These are phyloP conservation scores for Dichomitus squalens DNA, from an alignment of 1,284 basidiomycete genomes.

Conservation along the genomic window DNA sequence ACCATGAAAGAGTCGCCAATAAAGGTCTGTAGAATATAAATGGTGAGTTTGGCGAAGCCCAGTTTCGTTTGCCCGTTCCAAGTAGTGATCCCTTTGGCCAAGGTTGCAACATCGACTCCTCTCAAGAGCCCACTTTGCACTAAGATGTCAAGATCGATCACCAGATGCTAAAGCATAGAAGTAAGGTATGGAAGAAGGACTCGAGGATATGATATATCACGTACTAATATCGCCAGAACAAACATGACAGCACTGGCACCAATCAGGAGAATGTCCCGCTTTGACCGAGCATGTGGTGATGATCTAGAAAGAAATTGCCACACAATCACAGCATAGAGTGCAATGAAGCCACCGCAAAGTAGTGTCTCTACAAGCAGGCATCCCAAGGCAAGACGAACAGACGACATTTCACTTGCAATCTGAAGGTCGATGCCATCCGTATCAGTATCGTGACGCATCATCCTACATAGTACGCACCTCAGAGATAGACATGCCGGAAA, in stretches of 20 bases:
- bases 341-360: background rate
- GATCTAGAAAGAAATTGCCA: background rate
- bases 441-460: background rate
- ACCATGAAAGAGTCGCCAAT: constrained; percentile 1
- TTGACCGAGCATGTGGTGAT: background rate
- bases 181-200: background rate
- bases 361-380: background rate
- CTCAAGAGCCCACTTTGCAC: background rate
- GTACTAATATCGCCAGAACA: background rate
- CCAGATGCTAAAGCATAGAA: background rate
- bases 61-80: background rate
- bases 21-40: background rate
- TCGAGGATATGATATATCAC: background rate
- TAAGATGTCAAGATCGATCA: background rate
- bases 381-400: background rate
- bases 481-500: no score
- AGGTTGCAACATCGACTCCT: background rate
- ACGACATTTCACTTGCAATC: background rate
- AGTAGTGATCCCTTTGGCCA: background rate
- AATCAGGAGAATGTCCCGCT: background rate
- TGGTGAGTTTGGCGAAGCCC: background rate
- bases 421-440: background rate
- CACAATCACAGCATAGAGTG: background rate
- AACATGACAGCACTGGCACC: background rate
- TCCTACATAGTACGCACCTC: no score